Conservation (phyloP, 73 alveolate species). For the Urostyla sp. region DNA sequence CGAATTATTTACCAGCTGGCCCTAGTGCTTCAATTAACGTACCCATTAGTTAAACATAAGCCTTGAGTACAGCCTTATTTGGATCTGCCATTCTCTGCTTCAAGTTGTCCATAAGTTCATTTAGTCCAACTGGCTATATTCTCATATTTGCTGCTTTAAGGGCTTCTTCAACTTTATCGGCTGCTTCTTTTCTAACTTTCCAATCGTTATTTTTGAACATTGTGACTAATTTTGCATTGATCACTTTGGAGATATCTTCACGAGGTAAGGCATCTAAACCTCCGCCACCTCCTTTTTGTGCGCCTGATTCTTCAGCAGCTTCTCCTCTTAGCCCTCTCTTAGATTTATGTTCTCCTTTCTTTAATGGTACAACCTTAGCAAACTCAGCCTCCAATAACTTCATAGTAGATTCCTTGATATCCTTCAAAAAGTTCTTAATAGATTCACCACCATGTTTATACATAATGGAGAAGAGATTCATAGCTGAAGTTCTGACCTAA, state of each 20-base stretch:
- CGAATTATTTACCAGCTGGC: conserved; percentile 72
- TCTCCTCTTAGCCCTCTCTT: conserved; percentile 69
- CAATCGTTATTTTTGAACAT: conserved; percentile 85
- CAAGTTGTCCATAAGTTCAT: conserved; percentile 72
- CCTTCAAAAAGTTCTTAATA: conserved; percentile 77
- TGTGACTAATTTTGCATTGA: conserved; percentile 74
- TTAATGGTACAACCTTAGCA: conserved; percentile 69
- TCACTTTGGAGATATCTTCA: conserved; percentile 76
- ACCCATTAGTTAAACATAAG: conserved; percentile 72
- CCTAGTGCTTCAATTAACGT: conserved; percentile 84
- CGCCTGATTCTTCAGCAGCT: conserved; percentile 77
- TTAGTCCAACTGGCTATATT: conserved; percentile 85
- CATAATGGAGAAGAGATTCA: conserved; percentile 74
- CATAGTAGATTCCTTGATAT: conserved; percentile 87
- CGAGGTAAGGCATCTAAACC: conserved; percentile 82
- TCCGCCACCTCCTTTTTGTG: conserved; percentile 43
- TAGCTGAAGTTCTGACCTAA: conserved; percentile 80
- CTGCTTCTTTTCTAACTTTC: conserved; percentile 86
- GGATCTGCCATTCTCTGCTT: conserved; percentile 85
- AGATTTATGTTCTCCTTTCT: conserved; percentile 60
- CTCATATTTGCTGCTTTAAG: conserved; percentile 78
- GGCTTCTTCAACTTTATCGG: conserved; percentile 73
- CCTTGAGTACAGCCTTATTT: conserved; percentile 84
- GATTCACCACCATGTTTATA: conserved; percentile 85
- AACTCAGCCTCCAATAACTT: conserved; percentile 82